phyloP scores from a whole-genome alignment of 148 eudicot species.

The Nepenthes mirabilis region DNA sequence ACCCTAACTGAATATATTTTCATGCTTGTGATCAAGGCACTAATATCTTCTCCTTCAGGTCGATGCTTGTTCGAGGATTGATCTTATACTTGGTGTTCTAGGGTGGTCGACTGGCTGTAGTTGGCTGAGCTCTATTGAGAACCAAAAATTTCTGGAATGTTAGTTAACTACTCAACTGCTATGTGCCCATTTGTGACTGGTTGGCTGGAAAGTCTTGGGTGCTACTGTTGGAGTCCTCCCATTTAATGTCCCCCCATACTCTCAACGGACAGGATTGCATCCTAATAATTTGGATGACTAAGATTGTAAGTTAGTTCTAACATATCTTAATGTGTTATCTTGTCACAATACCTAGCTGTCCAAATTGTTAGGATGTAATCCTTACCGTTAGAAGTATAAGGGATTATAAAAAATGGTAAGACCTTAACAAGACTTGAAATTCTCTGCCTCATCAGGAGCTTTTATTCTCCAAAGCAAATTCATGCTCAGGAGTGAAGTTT shows the following conservation, averaged over 20 bases:
- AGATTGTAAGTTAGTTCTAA: no score
- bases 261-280: no score
- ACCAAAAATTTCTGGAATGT: conserved; percentile 33
- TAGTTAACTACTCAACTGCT: conserved; percentile 10
- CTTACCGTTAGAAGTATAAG: no score
- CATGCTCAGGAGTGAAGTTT: conserved; percentile 26
- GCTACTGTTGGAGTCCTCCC: background rate
- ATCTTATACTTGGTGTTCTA: conserved; percentile 63
- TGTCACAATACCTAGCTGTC: no score
- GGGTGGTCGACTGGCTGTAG: conserved; percentile 95
- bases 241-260: no score
- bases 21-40: background rate
- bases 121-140: conserved; percentile 41
- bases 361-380: no score
- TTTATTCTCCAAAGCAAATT: conserved; percentile 7
- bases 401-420: no score
- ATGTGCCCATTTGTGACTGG: background rate
- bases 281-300: no score
- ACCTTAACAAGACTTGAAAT: background rate
- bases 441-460: background rate
- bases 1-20: background rate
- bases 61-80: conserved; percentile 63
- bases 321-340: no score
- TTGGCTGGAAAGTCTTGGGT: background rate
- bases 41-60: conserved; percentile 22